These are phyloP conservation scores for Salix caprea DNA, from an alignment of 345 rosid genomes.

Conservation along the genomic window DNA sequence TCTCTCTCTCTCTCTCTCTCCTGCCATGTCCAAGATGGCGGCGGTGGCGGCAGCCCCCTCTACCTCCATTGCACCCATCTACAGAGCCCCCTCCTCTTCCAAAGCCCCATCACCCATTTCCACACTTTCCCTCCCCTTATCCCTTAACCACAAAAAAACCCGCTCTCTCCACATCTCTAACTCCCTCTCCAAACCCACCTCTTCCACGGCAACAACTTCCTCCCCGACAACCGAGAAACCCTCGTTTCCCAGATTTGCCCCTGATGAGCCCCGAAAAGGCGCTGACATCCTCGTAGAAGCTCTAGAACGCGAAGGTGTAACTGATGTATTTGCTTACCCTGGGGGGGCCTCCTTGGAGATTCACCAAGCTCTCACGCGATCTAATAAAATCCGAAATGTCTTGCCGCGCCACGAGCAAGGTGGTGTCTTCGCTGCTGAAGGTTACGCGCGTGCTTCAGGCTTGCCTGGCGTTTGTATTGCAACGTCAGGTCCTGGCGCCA, in stretches of 20 bases:
- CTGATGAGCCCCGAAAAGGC: constrained; percentile 85
- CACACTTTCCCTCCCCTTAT: constrained; percentile 26
- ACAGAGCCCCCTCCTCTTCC: constrained; percentile 1
- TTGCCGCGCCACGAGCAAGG: constrained; percentile 99
- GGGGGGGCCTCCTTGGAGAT: constrained; percentile 98
- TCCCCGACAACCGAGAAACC: neutral
- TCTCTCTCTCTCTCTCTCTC: neutral
- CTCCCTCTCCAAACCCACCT: constrained; percentile 26
- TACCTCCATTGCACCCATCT: neutral
- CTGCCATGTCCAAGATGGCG: constrained; percentile 7
- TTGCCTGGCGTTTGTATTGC: constrained; percentile 90
- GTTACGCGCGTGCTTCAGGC: constrained; percentile 85
- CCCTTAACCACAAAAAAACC: constrained; percentile 12
- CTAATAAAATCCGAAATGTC: constrained; percentile 63
- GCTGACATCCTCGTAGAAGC: constrained; percentile 93
- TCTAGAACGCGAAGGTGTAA: constrained; percentile 79
- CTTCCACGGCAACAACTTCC: constrained; percentile 20
- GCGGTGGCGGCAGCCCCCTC: constrained; percentile 19
- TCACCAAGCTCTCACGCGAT: constrained; percentile 96
- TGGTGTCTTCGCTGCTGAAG: constrained; percentile 91
- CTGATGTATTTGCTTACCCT: constrained; percentile 79
- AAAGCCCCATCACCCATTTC: constrained; percentile 21
- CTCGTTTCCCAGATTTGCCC: constrained; percentile 42
- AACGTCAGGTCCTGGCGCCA: constrained; percentile 93
- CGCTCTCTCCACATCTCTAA: constrained; percentile 30